These are phyloP conservation scores for Papiliotrema terrestris DNA, from an alignment of 1,284 basidiomycete genomes.

Conservation along the genomic window DNA sequence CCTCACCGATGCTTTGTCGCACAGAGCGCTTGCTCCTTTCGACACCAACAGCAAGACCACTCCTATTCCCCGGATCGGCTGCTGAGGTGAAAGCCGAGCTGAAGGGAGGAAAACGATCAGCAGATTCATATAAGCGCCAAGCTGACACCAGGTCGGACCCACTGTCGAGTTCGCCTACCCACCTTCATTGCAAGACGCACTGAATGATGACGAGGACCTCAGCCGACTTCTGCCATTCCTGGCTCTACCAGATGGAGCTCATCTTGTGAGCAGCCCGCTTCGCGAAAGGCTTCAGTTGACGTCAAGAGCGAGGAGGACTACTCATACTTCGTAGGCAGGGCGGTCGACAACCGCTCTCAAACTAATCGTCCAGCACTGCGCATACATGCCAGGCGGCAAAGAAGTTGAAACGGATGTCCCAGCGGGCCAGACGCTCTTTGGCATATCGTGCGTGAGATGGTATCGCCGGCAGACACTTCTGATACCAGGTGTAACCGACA, in stretches of 20 bases:
- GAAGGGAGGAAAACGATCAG: no score
- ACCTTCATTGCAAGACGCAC: conserved; percentile 56
- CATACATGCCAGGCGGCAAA: conserved; percentile 46
- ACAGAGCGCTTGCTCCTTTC: no score
- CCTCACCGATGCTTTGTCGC: no score
- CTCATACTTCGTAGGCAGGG: conserved; percentile 68
- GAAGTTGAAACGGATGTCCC: conserved; percentile 37
- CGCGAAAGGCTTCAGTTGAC: background rate
- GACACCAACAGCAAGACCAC: no score
- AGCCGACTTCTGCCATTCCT: conserved; percentile 85
- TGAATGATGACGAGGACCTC: conserved; percentile 77
- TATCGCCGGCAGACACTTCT: conserved; percentile 12
- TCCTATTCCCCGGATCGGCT: no score
- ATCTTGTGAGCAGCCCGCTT: conserved; percentile 60
- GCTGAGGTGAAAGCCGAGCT: background rate
- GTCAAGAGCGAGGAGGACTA: conserved; percentile 86
- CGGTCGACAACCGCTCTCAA: conserved; percentile 13
- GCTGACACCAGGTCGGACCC: conserved; percentile 57
- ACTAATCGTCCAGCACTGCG: conserved; percentile 57
- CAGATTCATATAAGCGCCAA: background rate
- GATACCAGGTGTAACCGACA: conserved; percentile 86
- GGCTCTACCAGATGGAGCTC: conserved; percentile 95
- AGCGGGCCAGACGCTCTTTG: conserved; percentile 68
- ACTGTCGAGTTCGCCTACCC: conserved; percentile 72
- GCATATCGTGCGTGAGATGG: conserved; percentile 69